phyloP scores from a whole-genome alignment of 139 green algal genomes.

The Mychonastes homosphaera region DNA sequence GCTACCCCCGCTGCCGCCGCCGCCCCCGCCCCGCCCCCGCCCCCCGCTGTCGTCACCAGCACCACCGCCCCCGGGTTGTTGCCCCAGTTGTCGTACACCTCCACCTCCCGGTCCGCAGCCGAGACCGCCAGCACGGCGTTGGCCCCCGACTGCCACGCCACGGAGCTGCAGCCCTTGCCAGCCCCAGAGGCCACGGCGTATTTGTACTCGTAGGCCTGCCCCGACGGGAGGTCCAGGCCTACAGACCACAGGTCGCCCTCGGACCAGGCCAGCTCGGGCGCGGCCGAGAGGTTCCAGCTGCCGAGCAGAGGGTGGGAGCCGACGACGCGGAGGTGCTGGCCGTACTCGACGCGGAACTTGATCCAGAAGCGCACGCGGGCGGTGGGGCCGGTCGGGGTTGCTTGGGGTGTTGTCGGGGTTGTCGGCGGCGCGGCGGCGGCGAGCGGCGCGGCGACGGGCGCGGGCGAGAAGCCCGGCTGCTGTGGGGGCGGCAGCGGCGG shows the following conservation, averaged over 20 bases:
- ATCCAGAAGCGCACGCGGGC: conserved; percentile 19
- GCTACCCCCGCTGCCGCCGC: too few species aligned
- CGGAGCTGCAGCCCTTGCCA: conserved; percentile 1
- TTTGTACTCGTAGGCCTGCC: conserved; percentile 24
- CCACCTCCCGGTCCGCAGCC: conserved; percentile 12
- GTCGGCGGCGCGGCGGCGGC: too few species aligned
- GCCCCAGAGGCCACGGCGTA: conserved; percentile 23
- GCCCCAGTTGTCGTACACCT: conserved; percentile 27
- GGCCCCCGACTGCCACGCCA: conserved; percentile 19
- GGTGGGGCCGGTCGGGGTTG: conserved; percentile 8
- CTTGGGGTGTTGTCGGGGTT: conserved; percentile 12
- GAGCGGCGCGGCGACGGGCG: too few species aligned
- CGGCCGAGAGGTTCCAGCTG: conserved; percentile 19
- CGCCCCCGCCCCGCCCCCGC: too few species aligned
- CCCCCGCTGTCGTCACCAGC: too few species aligned
- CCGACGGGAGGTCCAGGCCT: conserved; percentile 3
- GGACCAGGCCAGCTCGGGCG: conserved; percentile 12
- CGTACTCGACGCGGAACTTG: conserved; percentile 26
- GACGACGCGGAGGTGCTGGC: conserved; percentile 17
- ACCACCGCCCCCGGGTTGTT: conserved; percentile 15
- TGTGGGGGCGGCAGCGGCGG: too few species aligned
- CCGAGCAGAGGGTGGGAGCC: conserved; percentile 10
- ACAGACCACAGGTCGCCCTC: conserved; percentile 22
- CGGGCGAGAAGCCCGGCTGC: too few species aligned
- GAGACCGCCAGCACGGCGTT: conserved; percentile 24